Evolutionary conservation across 345 rosid species (phyloP).

Genomic region (Erucastrum elatum): DNA sequence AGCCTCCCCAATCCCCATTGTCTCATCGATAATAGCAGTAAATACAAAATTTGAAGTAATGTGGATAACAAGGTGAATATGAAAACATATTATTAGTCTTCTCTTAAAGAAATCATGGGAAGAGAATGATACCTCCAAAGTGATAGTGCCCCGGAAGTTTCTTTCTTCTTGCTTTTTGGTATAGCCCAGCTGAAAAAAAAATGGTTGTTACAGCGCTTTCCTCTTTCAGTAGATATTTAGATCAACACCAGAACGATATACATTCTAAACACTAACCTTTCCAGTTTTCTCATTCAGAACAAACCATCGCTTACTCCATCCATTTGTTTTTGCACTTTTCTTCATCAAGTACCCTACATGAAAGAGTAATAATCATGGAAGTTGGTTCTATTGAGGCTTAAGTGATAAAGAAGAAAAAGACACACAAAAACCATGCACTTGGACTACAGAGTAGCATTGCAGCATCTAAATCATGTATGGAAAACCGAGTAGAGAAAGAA

Average conservation of each 20-base stretch:
- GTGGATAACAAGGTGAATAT: constrained; percentile 6
- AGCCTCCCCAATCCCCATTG: constrained; percentile 10
- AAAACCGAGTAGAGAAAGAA: neutral
- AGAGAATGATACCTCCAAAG: constrained; percentile 73
- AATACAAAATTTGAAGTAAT: too few species aligned
- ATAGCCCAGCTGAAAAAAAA: constrained; percentile 81
- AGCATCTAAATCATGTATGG: neutral
- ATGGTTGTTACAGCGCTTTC: too few species aligned
- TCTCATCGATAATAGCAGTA: neutral
- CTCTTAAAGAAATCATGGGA: too few species aligned
- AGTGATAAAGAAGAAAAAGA: constrained; percentile 1
- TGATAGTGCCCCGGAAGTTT: constrained; percentile 88
- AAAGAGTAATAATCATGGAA: constrained; percentile 5
- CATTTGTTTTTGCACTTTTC: constrained; percentile 89
- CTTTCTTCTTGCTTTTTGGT: constrained; percentile 95
- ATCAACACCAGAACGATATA: constrained; percentile 8
- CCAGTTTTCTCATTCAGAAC: constrained; percentile 96
- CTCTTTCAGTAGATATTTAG: constrained; percentile 18
- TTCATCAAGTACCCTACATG: constrained; percentile 84
- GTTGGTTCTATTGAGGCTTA: constrained; percentile 8
- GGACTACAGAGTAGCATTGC: neutral
- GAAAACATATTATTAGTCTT: neutral
- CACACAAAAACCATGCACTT: neutral
- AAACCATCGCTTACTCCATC: constrained; percentile 96
- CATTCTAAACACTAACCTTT: constrained; percentile 58